Percentiles rank a stretch among this genome's conserved stretches.
Evolutionary conservation across 768 basidiomycete genomes (phyloP).

Genomic region (Termitomyces sp.): DNA sequence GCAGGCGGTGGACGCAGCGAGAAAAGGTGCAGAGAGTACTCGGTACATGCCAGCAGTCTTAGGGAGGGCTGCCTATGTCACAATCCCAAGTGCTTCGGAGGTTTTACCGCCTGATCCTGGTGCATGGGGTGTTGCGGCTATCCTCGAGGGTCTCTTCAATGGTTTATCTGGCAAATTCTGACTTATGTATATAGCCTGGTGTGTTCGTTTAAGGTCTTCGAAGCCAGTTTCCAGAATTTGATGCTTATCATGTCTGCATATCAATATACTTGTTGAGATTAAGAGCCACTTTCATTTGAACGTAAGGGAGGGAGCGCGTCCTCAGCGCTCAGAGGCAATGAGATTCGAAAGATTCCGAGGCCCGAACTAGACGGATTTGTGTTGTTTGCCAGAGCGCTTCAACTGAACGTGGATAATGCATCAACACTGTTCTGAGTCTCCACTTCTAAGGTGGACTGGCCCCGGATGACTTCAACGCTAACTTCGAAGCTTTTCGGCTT

Average conservation of each 20-base stretch:
- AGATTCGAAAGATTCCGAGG: too few relatives aligned
- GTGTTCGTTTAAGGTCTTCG: background rate
- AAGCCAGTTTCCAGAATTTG: background rate
- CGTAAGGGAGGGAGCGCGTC: background rate
- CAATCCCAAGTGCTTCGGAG: slow-evolving; percentile 20
- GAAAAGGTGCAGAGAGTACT: slow-evolving; percentile 41
- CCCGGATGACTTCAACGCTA: background rate
- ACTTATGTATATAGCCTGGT: background rate
- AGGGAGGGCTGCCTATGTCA: slow-evolving; percentile 47
- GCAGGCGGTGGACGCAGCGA: slow-evolving; percentile 30
- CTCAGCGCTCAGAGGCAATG: too few relatives aligned
- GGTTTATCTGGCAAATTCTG: slow-evolving; percentile 9
- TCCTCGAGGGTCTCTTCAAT: slow-evolving; percentile 32
- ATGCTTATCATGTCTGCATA: background rate
- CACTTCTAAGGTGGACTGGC: background rate
- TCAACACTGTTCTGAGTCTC: background rate
- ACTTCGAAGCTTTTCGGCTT: background rate
- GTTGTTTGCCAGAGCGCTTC: background rate
- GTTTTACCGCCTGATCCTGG: slow-evolving; percentile 47
- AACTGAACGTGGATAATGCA: background rate
- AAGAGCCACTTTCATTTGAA: background rate
- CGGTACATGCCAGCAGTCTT: slow-evolving; percentile 40
- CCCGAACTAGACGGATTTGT: background rate
- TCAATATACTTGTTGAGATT: background rate
- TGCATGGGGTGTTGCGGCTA: slow-evolving; percentile 44